A percentile compares a stretch with the other conserved stretches of the same genome.
These are phyloP conservation scores for Paradendryphiella salina DNA, from an alignment of 2,329 filamentous ascomycete species.

Conservation along the genomic window DNA sequence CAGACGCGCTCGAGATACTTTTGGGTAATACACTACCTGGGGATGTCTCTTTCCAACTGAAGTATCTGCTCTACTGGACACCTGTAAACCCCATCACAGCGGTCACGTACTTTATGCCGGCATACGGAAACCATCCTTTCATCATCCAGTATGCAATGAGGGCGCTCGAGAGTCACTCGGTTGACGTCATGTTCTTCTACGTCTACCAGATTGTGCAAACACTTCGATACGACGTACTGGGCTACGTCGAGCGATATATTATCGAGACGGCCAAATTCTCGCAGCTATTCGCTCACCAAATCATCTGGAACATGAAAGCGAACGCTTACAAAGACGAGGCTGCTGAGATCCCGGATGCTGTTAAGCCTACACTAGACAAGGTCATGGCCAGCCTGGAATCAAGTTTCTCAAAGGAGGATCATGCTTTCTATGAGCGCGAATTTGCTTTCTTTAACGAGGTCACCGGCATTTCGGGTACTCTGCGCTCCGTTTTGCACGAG, in stretches of 20 bases:
- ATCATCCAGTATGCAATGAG: conserved; percentile 96
- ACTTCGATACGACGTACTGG: conserved; percentile 86
- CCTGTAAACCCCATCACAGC: conserved; percentile 91
- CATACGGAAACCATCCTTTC: conserved; percentile 88
- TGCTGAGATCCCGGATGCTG: conserved; percentile 82
- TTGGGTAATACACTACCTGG: conserved; percentile 74
- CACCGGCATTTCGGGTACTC: conserved; percentile 90
- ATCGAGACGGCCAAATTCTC: conserved; percentile 96
- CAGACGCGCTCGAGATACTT: conserved; percentile 80
- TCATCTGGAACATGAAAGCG: conserved; percentile 99
- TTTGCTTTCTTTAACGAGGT: conserved; percentile 99
- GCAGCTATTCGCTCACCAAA: conserved; percentile 98
- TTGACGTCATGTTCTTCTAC: conserved; percentile 99
- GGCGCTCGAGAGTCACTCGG: conserved; percentile 86
- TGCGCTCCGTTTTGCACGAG: conserved; percentile 89
- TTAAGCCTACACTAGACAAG: conserved; percentile 90
- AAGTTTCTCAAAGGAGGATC: conserved; percentile 79
- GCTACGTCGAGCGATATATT: conserved; percentile 95
- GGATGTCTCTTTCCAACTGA: conserved; percentile 83
- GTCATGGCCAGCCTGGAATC: conserved; percentile 83
- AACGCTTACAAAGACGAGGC: conserved; percentile 98
- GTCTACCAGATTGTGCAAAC: conserved; percentile 98
- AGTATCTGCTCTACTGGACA: conserved; percentile 92
- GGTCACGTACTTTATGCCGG: conserved; percentile 88
- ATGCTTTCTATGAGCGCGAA: conserved; percentile 87